Conservation (phyloP, 192 early-diverging fungal genomes). For the Fimicolochytrium jonesii region DNA sequence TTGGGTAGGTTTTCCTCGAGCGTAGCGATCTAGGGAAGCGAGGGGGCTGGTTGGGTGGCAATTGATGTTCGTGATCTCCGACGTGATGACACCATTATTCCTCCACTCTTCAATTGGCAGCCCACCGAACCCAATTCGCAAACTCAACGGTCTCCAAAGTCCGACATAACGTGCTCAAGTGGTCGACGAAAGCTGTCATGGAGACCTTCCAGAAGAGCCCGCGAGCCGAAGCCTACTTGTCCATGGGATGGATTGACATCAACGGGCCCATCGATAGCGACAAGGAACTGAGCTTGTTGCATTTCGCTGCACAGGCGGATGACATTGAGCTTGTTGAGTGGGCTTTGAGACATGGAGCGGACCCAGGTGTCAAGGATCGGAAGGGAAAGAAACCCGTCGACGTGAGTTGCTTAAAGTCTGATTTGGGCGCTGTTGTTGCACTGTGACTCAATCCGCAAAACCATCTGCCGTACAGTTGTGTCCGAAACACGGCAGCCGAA, state of each 20-base stretch:
- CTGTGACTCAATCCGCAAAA: neutral
- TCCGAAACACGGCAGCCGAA: conserved; percentile 25
- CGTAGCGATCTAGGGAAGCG: neutral
- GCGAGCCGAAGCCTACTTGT: conserved; percentile 43
- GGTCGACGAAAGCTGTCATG: conserved; percentile 47
- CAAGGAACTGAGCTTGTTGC: conserved; percentile 63
- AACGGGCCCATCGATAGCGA: conserved; percentile 58
- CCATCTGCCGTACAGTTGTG: neutral
- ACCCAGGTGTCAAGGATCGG: conserved; percentile 65
- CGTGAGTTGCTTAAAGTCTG: no score
- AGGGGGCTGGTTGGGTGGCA: no score
- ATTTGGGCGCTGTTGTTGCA: neutral
- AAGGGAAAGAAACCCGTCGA: conserved; percentile 59
- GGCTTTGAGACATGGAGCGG: conserved; percentile 69
- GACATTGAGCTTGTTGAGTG: conserved; percentile 65
- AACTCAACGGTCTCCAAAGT: conserved; percentile 10
- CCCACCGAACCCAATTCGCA: conserved; percentile 43
- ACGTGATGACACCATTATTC: neutral
- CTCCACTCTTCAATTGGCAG: neutral
- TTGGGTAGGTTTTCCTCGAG: conserved; percentile 5
- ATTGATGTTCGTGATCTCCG: no score
- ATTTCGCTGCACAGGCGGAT: conserved; percentile 60
- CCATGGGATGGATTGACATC: conserved; percentile 53
- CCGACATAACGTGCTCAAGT: conserved; percentile 3
- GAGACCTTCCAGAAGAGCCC: conserved; percentile 53